These are phyloP conservation scores for Basipetospora chlamydospora DNA, from an alignment of 2,329 filamentous ascomycete species.

Conservation along the genomic window DNA sequence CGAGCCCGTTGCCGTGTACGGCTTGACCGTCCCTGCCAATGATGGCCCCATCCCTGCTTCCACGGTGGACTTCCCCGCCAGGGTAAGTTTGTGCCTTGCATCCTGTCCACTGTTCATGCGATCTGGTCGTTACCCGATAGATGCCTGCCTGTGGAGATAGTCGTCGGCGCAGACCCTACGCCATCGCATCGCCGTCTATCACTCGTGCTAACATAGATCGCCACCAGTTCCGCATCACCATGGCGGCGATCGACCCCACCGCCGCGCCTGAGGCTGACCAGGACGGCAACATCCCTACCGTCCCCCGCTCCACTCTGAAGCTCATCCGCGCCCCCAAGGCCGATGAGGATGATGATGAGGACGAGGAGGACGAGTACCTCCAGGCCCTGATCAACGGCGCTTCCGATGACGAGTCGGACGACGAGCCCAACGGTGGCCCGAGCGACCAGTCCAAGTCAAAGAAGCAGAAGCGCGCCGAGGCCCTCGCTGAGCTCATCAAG, in stretches of 20 bases:
- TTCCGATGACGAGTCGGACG: slow-evolving; percentile 34
- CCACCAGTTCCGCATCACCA: slow-evolving; percentile 81
- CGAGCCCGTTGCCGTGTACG: slow-evolving; percentile 70
- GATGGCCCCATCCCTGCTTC: slow-evolving; percentile 69
- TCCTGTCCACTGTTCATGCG: no score
- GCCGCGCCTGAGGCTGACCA: slow-evolving; percentile 54
- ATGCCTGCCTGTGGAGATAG: no score
- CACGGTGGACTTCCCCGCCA: slow-evolving; percentile 59
- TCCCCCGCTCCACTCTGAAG: slow-evolving; percentile 76
- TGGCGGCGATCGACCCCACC: slow-evolving; percentile 92
- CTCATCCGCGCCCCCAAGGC: slow-evolving; percentile 61
- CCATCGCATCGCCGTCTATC: background rate
- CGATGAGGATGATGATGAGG: slow-evolving; percentile 35
- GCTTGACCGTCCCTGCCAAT: slow-evolving; percentile 77
- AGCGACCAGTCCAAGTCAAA: slow-evolving; percentile 78
- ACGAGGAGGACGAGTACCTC: slow-evolving; percentile 53
- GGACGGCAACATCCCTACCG: slow-evolving; percentile 42
- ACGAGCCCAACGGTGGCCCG: slow-evolving; percentile 74
- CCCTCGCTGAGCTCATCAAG: slow-evolving; percentile 57
- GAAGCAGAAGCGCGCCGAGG: slow-evolving; percentile 68
- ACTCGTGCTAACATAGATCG: slow-evolving; percentile 14
- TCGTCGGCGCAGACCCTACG: no score
- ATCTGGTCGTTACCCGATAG: no score
- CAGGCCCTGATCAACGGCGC: slow-evolving; percentile 32
- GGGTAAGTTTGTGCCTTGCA: no score